Evolutionary conservation across 2,329 filamentous ascomycete genomes (phyloP), one percentile per base, ranked within the genome.

Genomic region (Fusarium xyrophilum): DNA sequence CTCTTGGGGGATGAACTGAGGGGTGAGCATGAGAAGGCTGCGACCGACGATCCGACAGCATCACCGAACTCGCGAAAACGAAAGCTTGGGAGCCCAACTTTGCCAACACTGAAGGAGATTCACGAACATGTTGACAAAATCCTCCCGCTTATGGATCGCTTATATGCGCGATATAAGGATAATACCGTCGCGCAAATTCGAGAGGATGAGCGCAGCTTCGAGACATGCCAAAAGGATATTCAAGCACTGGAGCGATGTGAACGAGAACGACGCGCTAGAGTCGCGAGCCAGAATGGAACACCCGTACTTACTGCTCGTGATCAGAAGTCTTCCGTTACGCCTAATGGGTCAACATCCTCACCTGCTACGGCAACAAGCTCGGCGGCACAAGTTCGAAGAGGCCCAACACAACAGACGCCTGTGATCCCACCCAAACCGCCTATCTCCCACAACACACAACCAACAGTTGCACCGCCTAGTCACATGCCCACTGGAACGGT

Each of bases 91-190:
- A 89, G 85, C 62, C 88, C 91, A 12, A 83, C 85, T 46, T 76
- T 89, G 61, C 87, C 89, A 15, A 88, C 87, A 2, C 80, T 93
- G 30, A 85, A 87, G 67, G 91, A 94, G 67, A 88, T 88, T 7
- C 83, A 85, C 56, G 84, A 89, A 67, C 88, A 93, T 76, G 78
- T 85, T 30, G 87, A 91, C 51, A 88, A 91, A 67, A 83, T 96
- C 4, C 91, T 91, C 2, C 81, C 84, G 30, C 80, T 97, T 44
- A 86, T 96, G 48, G 84, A 90, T 60, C 88, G 90, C 68, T 83
- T 97, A 3, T 96, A 96, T 76, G 84, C 86, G 15, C 85, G 87
- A 65, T 97, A 96, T 76, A 86, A 89, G 67, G 87, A 91, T 46
- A 82, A 89, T 43, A 83, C 90, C 50, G 85, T 93, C n/a, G 82